Base-by-base conservation (phyloP, 768 basidiomycete species). In the Termitomyces sp. region DNA sequence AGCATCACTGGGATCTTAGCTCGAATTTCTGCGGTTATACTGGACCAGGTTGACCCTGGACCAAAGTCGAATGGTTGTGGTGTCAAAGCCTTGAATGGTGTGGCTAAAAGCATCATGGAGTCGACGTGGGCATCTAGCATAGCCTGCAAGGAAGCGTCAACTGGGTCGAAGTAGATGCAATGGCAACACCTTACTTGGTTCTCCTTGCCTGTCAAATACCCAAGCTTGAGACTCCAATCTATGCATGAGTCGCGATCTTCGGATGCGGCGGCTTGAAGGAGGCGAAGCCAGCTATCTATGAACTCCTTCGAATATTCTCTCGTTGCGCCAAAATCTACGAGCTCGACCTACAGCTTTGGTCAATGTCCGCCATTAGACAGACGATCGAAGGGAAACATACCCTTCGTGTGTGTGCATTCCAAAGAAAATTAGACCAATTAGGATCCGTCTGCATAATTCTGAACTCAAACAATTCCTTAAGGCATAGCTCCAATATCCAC, bases 361-460 rank as follows among this genome's bases (percentile, higher is more conserved):
- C 43, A 24, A 38, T 28, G 21, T n/a, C 17, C n/a, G 4, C 17
- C 8, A 5, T 54, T 45, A 2, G 51, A 17, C 28, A 26, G 6
- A 14, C n/a, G 3, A n/a, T 42, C 14, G 10, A 38, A 35, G 14
- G 40, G 37, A 19, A 5, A 19, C 1, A 14, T 55, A 87, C 89
- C 77, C 85, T 81, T 42, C 79, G 76, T 1, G 83, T 84, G 2
- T 72, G 56, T 0, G 76, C 62, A 68, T 94, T 88, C 85, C 90
- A 98, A 22, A 99, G 74, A 73, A 99, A 98, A 69, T 98, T 98
- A 9, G 92, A 90, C 90, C 92, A 98, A 64, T 99, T 98, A 3
- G 97, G 97, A 66, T 99, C 96, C 0, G 96, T 99, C 69, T 98
- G 97, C 97, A 99, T 98, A 42, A 88, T 70, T 30, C 90, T 76